A percentile compares a stretch with the other conserved stretches of the same genome.
Conservation (phyloP, 139 green algal genomes). For the Coccomyxa sp. region DNA sequence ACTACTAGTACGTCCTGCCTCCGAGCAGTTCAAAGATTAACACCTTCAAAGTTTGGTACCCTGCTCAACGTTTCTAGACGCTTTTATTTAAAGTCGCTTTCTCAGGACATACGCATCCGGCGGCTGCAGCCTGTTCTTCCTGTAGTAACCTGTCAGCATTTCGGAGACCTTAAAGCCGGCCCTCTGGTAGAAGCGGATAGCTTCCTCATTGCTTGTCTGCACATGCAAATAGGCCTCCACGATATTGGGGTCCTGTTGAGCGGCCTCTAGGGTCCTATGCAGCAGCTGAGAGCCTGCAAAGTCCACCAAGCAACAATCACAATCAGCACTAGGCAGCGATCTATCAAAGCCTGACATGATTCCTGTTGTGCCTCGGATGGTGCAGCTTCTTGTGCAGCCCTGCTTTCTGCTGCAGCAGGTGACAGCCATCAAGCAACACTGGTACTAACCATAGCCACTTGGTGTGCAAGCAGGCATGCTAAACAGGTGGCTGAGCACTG, state of each 20-base stretch:
- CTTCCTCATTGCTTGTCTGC: constrained; percentile 70
- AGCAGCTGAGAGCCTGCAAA: neutral
- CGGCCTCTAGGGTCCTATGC: neutral
- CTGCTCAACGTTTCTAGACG: too few species aligned
- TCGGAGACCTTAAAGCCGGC: constrained; percentile 41
- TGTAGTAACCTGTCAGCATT: neutral
- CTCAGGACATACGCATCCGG: neutral
- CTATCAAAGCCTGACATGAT: neutral
- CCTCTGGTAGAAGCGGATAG: constrained; percentile 62
- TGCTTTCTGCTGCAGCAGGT: neutral
- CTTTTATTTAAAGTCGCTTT: neutral
- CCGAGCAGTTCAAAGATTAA: too few species aligned
- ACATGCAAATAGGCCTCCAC: constrained; percentile 65
- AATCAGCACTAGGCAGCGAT: neutral
- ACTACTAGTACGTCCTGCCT: too few species aligned
- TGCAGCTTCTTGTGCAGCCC: neutral
- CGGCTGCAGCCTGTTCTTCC: neutral
- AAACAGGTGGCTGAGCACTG: too few species aligned
- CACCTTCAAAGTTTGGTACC: too few species aligned
- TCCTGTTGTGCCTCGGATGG: neutral
- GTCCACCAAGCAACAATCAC: neutral
- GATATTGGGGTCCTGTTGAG: constrained; percentile 26
- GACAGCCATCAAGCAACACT: too few species aligned
- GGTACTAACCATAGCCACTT: too few species aligned
- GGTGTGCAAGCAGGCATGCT: too few species aligned